phyloP scores from a whole-genome alignment of 176 grass and related monocot species.

The Miscanthus lutarioriparius region DNA sequence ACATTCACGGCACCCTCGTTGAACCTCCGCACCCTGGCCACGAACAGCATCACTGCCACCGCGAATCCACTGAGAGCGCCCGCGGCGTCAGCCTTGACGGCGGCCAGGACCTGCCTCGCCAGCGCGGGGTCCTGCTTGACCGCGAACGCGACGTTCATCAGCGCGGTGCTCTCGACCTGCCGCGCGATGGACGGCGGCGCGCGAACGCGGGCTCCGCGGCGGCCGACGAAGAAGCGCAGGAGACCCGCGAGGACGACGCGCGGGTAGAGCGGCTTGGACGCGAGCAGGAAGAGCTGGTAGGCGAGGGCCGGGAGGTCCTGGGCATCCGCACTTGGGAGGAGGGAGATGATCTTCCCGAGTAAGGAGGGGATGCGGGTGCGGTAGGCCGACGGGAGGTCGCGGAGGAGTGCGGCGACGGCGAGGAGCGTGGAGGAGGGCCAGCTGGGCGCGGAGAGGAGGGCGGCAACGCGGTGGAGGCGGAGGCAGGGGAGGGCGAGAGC shows the following conservation, averaged over 20 bases:
- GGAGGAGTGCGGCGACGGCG: slow-evolving; percentile 32
- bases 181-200: slow-evolving; percentile 59
- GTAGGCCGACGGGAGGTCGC: slow-evolving; percentile 51
- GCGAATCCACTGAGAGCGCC: slow-evolving; percentile 66
- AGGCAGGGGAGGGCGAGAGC: slow-evolving; percentile 12
- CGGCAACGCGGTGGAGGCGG: slow-evolving; percentile 12
- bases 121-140: slow-evolving; percentile 87
- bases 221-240: slow-evolving; percentile 64
- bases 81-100: slow-evolving; percentile 56
- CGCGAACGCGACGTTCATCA: slow-evolving; percentile 84
- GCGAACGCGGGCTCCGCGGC: slow-evolving; percentile 20
- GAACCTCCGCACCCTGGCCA: slow-evolving; percentile 71
- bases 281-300: slow-evolving; percentile 83
- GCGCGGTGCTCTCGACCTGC: slow-evolving; percentile 77
- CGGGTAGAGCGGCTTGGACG: slow-evolving; percentile 61
- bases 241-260: slow-evolving; percentile 60
- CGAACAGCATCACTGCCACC: slow-evolving; percentile 68
- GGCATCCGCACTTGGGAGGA: slow-evolving; percentile 55
- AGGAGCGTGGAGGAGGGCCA: slow-evolving; percentile 13
- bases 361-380: slow-evolving; percentile 36
- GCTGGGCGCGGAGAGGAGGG: slow-evolving; percentile 17
- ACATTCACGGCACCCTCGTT: slow-evolving; percentile 51
- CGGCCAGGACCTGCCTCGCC: slow-evolving; percentile 66
- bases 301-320: slow-evolving; percentile 74
- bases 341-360: slow-evolving; percentile 39